These are phyloP conservation scores for Hansenula lynferdii DNA, from an alignment of 1,139 yeast genomes.

Conservation along the genomic window DNA sequence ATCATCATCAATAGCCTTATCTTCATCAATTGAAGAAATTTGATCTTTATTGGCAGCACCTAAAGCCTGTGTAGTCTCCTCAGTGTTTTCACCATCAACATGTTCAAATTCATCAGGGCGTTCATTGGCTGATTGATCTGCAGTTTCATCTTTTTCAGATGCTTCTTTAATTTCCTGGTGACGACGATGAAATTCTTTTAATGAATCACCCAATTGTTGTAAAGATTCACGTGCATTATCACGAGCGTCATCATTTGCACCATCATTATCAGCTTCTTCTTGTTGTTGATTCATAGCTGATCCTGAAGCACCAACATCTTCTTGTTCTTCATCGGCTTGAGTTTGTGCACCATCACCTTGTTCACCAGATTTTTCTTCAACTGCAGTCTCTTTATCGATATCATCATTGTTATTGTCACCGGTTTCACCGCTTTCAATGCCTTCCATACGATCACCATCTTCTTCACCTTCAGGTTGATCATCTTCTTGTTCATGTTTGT, in stretches of 20 bases:
- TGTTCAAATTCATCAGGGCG: constrained; percentile 91
- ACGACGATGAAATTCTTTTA: constrained; percentile 89
- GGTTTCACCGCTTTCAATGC: constrained; percentile 39
- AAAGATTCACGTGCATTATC: constrained; percentile 76
- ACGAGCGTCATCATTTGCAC: constrained; percentile 54
- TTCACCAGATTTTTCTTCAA: constrained; percentile 66
- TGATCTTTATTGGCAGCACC: constrained; percentile 88
- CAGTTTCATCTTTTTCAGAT: constrained; percentile 37
- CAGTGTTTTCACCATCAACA: constrained; percentile 76
- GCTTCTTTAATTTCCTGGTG: constrained; percentile 79
- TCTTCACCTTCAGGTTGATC: constrained; percentile 24
- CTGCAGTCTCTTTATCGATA: constrained; percentile 59
- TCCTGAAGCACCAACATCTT: constrained; percentile 67
- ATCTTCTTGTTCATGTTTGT: constrained; percentile 24
- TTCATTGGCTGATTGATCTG: constrained; percentile 52
- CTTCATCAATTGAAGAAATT: constrained; percentile 71
- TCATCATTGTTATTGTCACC: constrained; percentile 49
- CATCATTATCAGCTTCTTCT: constrained; percentile 26
- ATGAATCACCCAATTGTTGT: constrained; percentile 84
- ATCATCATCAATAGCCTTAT: constrained; percentile 81
- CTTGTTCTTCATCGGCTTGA: constrained; percentile 60
- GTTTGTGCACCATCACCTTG: constrained; percentile 77
- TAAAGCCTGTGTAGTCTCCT: constrained; percentile 80
- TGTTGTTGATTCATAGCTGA: constrained; percentile 52
- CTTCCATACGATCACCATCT: constrained; percentile 26